phyloP scores from a whole-genome alignment of 345 rosid species.

The Camelina hispida region DNA sequence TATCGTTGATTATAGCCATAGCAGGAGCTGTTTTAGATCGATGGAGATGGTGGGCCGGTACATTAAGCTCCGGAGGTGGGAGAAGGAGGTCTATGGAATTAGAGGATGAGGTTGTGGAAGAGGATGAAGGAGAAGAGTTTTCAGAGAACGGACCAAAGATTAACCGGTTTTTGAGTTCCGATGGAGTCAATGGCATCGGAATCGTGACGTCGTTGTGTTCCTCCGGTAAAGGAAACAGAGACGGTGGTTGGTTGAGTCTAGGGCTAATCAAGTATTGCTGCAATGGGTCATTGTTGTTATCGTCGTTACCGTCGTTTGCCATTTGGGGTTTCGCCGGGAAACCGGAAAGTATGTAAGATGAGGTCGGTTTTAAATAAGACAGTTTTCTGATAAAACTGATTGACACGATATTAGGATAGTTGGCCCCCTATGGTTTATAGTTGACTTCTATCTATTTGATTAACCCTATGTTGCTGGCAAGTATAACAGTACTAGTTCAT shows the following conservation, averaged over 20 bases:
- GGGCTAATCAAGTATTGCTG: slow-evolving; percentile 54
- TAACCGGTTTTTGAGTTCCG: slow-evolving; percentile 68
- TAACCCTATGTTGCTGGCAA: no score
- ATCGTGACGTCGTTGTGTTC: slow-evolving; percentile 60
- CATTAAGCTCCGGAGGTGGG: slow-evolving; percentile 45
- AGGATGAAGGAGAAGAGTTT: slow-evolving; percentile 48
- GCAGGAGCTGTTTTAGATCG: slow-evolving; percentile 88
- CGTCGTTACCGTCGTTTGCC: slow-evolving; percentile 23
- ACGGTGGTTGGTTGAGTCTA: slow-evolving; percentile 36
- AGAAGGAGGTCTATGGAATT: slow-evolving; percentile 37
- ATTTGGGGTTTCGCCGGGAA: slow-evolving; percentile 30
- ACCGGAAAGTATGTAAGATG: neutral
- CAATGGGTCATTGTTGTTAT: slow-evolving; percentile 52
- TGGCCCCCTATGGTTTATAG: no score
- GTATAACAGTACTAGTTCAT: no score
- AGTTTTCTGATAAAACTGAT: no score
- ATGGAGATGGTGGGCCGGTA: slow-evolving; percentile 56
- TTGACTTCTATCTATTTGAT: no score
- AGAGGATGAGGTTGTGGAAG: slow-evolving; percentile 59
- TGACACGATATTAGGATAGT: no score
- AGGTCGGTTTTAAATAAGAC: no score
- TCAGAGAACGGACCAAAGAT: slow-evolving; percentile 62
- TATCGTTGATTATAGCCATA: slow-evolving; percentile 68
- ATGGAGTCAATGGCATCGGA: slow-evolving; percentile 68
- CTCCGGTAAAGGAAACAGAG: slow-evolving; percentile 68